Percentiles rank a stretch among this genome's conserved stretches.
These are phyloP conservation scores for Picochlorum sp. DNA, from an alignment of 139 green algal species.

Conservation along the genomic window DNA sequence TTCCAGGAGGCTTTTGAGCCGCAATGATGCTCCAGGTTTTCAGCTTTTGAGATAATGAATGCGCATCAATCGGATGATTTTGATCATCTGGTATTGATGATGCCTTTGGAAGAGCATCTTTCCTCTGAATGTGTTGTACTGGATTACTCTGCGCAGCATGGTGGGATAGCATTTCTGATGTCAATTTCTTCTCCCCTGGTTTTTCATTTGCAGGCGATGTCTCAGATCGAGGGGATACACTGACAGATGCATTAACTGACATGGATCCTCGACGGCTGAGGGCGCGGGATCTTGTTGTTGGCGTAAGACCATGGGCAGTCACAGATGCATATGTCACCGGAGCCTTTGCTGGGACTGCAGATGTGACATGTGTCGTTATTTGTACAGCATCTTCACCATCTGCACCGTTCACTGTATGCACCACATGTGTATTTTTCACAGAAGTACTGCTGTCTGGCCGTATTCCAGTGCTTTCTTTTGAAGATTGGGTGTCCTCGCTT, in stretches of 20 bases:
- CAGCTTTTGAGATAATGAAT: not conserved
- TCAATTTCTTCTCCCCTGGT: not conserved
- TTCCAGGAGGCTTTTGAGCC: not conserved
- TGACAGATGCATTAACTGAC: not conserved
- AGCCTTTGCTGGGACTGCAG: not conserved
- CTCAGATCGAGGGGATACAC: not conserved
- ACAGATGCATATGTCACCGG: constrained; percentile 6
- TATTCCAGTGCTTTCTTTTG: too few species aligned
- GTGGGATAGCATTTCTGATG: not conserved
- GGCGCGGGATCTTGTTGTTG: not conserved
- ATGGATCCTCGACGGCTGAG: constrained; percentile 1
- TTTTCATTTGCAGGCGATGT: not conserved
- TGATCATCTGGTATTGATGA: not conserved
- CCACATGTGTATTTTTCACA: too few species aligned
- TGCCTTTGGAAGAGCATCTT: not conserved
- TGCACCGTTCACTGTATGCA: too few species aligned
- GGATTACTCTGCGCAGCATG: not conserved
- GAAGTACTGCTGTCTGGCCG: too few species aligned
- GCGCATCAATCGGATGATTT: not conserved
- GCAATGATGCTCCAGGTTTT: constrained; percentile 1
- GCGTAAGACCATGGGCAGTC: constrained; percentile 8
- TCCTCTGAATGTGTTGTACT: not conserved
- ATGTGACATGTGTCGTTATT: not conserved
- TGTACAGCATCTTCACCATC: too few species aligned
- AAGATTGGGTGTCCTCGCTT: not conserved